These are phyloP conservation scores for Lecanicillium sp. DNA, from an alignment of 2,329 filamentous ascomycete genomes.

Conservation along the genomic window DNA sequence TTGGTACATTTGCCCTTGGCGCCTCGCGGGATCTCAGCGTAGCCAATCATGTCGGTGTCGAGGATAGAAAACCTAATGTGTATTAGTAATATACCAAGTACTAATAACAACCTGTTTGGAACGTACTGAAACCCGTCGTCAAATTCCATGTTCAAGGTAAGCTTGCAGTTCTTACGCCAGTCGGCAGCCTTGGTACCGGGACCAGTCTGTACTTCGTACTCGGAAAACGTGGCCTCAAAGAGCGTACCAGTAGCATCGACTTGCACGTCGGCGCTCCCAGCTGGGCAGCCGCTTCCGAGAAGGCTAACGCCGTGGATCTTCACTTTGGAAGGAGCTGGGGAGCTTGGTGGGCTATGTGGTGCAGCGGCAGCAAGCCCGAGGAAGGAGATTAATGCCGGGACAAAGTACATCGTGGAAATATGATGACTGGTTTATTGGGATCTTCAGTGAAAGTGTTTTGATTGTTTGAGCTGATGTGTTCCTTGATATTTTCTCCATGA, in stretches of 20 bases:
- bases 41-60: slow-evolving; percentile 18
- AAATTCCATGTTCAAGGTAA: slow-evolving; percentile 18
- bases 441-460: no score
- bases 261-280: slow-evolving; percentile 15
- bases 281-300: slow-evolving; percentile 18
- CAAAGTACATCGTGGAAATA: slow-evolving; percentile 1
- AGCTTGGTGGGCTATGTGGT: slow-evolving; percentile 1
- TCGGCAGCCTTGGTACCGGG: slow-evolving; percentile 13
- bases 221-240: slow-evolving; percentile 19
- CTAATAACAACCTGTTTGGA: background rate
- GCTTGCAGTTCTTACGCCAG: slow-evolving; percentile 20
- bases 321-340: slow-evolving; percentile 8
- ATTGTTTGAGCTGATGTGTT: no score
- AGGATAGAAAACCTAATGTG: slow-evolving; percentile 16
- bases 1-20: slow-evolving; percentile 16
- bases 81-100: background rate
- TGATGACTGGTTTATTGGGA: background rate
- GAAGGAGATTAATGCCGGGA: background rate
- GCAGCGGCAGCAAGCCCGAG: slow-evolving; percentile 4
- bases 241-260: slow-evolving; percentile 16
- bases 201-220: slow-evolving; percentile 17
- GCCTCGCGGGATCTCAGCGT: slow-evolving; percentile 16
- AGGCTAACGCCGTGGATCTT: slow-evolving; percentile 15
- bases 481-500: no score
- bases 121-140: slow-evolving; percentile 17